Evolutionary conservation across 176 grass and related monocot species (phyloP).

Genomic region (Aegilops longissima): DNA sequence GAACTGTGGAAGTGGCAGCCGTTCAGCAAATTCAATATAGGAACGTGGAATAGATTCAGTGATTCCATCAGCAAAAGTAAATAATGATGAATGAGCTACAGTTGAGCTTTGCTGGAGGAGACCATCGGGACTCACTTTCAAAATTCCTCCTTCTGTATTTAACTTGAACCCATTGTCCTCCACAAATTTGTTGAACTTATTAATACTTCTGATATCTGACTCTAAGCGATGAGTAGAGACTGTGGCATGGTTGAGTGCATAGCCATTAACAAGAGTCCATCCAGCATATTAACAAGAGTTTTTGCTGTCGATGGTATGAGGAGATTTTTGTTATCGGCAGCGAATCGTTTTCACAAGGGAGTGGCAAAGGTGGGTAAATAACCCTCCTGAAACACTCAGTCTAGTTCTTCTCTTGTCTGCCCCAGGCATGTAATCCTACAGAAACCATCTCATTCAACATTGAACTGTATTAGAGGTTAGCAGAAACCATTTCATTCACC

Average conservation of each 20-base stretch:
- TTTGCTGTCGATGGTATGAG: no score
- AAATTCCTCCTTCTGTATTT: constrained; percentile 82
- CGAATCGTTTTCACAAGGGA: no score
- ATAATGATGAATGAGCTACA: constrained; percentile 73
- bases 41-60: constrained; percentile 71
- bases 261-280: constrained; percentile 99
- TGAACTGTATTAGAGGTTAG: no score
- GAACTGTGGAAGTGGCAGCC: constrained; percentile 72
- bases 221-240: constrained; percentile 71
- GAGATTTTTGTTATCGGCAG: no score
- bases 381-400: no score
- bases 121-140: constrained; percentile 97
- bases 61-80: constrained; percentile 80
- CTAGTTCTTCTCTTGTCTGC: no score
- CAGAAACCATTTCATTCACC: no score
- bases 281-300: constrained; percentile 95
- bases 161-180: constrained; percentile 85
- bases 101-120: constrained; percentile 98
- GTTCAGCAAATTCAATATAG: constrained; percentile 98
- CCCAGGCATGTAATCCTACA: no score
- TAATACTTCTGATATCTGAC: constrained; percentile 73
- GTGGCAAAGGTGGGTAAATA: no score
- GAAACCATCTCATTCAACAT: no score
- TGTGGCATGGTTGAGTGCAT: constrained; percentile 92
- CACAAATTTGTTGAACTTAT: constrained; percentile 83